These are phyloP conservation scores for Trichoderma sp. DNA, from an alignment of 2,329 filamentous ascomycete genomes.

Conservation along the genomic window DNA sequence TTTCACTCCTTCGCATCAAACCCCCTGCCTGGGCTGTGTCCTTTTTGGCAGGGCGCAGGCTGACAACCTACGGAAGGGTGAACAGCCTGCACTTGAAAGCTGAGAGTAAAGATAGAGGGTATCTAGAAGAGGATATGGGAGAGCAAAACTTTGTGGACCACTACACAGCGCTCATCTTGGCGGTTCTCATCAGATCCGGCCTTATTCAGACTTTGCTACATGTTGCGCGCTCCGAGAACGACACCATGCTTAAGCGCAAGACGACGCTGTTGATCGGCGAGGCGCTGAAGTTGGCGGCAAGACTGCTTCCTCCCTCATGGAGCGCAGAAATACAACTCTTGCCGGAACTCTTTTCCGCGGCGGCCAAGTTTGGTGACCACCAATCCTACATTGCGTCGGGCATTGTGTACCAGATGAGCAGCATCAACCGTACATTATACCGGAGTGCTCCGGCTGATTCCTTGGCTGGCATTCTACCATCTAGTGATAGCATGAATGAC, in stretches of 20 bases:
- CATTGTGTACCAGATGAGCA: constrained; percentile 97
- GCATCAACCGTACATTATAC: constrained; percentile 90
- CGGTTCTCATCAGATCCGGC: constrained; percentile 80
- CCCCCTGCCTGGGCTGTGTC: constrained; percentile 90
- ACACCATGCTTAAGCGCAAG: constrained; percentile 76
- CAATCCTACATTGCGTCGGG: constrained; percentile 79
- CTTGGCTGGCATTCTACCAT: constrained; percentile 41
- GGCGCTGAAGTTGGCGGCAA: constrained; percentile 84
- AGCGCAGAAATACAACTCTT: constrained; percentile 85
- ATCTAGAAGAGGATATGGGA: constrained; percentile 65
- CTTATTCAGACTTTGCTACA: constrained; percentile 64
- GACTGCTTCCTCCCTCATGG: constrained; percentile 77
- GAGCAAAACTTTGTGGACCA: constrained; percentile 90
- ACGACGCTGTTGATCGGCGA: constrained; percentile 89
- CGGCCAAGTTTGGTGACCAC: constrained; percentile 69
- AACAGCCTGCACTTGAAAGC: constrained; percentile 80
- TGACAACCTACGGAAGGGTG: constrained; percentile 96
- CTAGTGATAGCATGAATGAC: constrained; percentile 49
- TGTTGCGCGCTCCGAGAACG: constrained; percentile 68
- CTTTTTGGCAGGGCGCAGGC: constrained; percentile 84
- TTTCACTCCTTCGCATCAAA: constrained; percentile 80
- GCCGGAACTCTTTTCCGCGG: constrained; percentile 78
- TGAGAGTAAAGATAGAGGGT: constrained; percentile 50
- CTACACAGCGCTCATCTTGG: constrained; percentile 85
- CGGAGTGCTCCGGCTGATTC: constrained; percentile 63